Percentiles rank a stretch among this genome's conserved stretches.
phyloP scores from a whole-genome alignment of 2,329 filamentous ascomycete genomes.

The Xylaria digitata region DNA sequence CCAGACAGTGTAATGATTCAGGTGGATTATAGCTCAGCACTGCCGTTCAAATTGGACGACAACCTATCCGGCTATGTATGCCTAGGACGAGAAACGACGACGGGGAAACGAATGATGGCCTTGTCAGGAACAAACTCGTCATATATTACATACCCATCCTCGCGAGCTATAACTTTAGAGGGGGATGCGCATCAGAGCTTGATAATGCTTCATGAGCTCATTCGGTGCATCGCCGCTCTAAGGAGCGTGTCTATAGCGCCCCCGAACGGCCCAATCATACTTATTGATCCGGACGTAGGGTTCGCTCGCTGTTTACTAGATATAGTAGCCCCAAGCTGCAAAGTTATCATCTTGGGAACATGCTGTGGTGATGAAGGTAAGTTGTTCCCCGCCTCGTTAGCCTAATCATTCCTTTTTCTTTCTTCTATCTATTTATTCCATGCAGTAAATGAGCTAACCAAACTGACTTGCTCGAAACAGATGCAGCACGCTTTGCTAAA shows the following conservation, averaged over 20 bases:
- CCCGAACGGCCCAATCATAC: conserved; percentile 40
- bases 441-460: conserved; percentile 3
- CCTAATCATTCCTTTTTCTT: conserved; percentile 26
- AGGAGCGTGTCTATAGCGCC: conserved; percentile 30
- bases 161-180: conserved; percentile 37
- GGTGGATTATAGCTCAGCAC: conserved; percentile 54
- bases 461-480: not conserved
- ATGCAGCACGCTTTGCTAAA: conserved; percentile 41
- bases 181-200: conserved; percentile 34
- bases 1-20: conserved; percentile 41
- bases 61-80: conserved; percentile 47
- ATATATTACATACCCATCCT: conserved; percentile 45
- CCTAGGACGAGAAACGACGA: conserved; percentile 48
- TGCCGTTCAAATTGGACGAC: conserved; percentile 45
- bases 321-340: conserved; percentile 29
- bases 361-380: conserved; percentile 22
- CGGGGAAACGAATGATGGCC: conserved; percentile 45
- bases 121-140: conserved; percentile 52
- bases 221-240: conserved; percentile 41
- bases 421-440: not conserved
- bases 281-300: conserved; percentile 52
- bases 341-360: conserved; percentile 27
- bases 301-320: conserved; percentile 46
- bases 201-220: conserved; percentile 43
- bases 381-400: not conserved